Conservation (phyloP, 768 basidiomycete genomes). For the Amanita molliuscula region DNA sequence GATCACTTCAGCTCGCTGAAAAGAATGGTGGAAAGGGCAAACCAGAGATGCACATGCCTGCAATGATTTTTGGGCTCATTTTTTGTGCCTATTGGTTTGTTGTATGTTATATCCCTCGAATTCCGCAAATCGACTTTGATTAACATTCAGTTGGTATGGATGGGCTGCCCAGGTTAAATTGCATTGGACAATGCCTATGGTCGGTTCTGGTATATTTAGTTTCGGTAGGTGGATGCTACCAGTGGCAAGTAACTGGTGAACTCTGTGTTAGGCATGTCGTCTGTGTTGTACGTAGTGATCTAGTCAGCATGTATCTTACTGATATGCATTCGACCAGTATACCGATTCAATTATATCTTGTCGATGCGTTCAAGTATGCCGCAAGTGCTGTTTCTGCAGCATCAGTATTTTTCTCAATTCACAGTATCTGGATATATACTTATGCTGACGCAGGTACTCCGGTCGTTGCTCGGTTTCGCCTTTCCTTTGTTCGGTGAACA, state of each 20-base stretch:
- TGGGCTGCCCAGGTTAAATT: conserved; percentile 60
- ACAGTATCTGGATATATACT: not conserved
- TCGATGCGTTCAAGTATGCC: conserved; percentile 61
- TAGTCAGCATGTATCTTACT: not conserved
- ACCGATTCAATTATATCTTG: conserved; percentile 60
- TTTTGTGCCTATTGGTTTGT: conserved; percentile 60
- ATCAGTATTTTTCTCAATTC: conserved; percentile 26
- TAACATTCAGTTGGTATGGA: conserved; percentile 51
- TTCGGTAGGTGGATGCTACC: conserved; percentile 30
- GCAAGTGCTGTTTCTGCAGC: conserved; percentile 63
- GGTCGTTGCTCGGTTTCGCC: conserved; percentile 34
- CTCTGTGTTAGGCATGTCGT: conserved; percentile 35
- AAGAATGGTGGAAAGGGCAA: conserved; percentile 55
- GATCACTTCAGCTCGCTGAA: conserved; percentile 28
- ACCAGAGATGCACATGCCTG: conserved; percentile 70
- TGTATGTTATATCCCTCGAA: conserved; percentile 29
- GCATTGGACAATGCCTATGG: conserved; percentile 75
- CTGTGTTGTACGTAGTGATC: conserved; percentile 36
- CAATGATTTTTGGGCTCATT: conserved; percentile 62
- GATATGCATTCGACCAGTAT: conserved; percentile 27
- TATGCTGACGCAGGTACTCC: conserved; percentile 25
- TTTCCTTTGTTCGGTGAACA: conserved; percentile 43
- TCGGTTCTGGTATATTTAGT: conserved; percentile 49
- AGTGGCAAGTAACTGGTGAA: not conserved
- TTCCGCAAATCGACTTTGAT: not conserved